Conservation (phyloP, 495 filamentous ascomycete species). For the Paragyromitra xinjiangensis region DNA sequence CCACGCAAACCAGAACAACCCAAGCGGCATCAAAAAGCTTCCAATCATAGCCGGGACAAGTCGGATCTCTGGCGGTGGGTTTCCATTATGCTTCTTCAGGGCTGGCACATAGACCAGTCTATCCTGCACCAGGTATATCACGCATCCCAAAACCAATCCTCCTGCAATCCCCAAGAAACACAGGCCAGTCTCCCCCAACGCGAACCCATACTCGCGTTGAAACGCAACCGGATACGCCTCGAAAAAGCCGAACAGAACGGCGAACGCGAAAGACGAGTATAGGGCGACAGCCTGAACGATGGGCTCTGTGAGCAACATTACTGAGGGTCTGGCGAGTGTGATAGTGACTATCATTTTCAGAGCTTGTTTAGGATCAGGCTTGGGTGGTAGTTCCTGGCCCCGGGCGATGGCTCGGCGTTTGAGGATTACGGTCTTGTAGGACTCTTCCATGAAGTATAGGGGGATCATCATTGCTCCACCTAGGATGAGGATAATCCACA, state of each 20-base stretch:
- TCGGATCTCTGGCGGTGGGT: constrained; percentile 64
- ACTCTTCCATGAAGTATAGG: constrained; percentile 72
- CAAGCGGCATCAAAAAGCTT: constrained; percentile 64
- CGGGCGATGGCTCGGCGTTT: constrained; percentile 63
- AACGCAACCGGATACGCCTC: constrained; percentile 70
- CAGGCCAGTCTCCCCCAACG: constrained; percentile 64
- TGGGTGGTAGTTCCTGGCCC: constrained; percentile 59
- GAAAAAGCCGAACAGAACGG: constrained; percentile 73
- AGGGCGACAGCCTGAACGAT: constrained; percentile 70
- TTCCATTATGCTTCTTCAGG: constrained; percentile 51
- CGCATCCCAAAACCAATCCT: constrained; percentile 64
- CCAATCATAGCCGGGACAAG: constrained; percentile 71
- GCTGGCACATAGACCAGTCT: constrained; percentile 54
- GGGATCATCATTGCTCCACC: constrained; percentile 71
- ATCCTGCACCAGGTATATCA: constrained; percentile 56
- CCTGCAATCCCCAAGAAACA: constrained; percentile 68
- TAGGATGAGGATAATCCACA: constrained; percentile 83
- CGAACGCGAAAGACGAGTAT: constrained; percentile 71
- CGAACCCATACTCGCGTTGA: constrained; percentile 63
- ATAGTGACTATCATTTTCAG: constrained; percentile 65
- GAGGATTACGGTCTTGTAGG: constrained; percentile 71
- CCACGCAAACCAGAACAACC: constrained; percentile 65
- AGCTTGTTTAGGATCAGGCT: constrained; percentile 58
- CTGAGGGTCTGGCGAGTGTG: constrained; percentile 68
- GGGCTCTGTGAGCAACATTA: constrained; percentile 73